Conservation (phyloP, 257 asterid genomes). For the Solanum stenotomum region DNA sequence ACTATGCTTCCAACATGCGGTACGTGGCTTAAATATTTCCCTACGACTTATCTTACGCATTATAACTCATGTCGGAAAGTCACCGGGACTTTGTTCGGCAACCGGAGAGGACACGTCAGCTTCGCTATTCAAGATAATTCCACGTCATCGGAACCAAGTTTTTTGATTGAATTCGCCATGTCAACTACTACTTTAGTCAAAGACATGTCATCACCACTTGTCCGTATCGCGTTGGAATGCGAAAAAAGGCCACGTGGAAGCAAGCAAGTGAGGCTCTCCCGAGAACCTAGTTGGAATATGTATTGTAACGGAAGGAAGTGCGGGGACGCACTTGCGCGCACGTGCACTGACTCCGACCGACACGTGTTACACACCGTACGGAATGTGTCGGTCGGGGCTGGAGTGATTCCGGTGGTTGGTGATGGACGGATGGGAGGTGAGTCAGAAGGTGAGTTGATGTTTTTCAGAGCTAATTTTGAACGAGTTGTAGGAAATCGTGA, state of each 20-base stretch:
- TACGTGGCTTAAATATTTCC: constrained; percentile 26
- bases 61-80: constrained; percentile 40
- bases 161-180: constrained; percentile 54
- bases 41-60: not conserved
- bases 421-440: constrained; percentile 37
- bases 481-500: constrained; percentile 87
- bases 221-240: constrained; percentile 74
- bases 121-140: constrained; percentile 71
- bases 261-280: constrained; percentile 24
- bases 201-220: constrained; percentile 82
- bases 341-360: constrained; percentile 55
- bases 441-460: constrained; percentile 66
- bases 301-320: constrained; percentile 81
- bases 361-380: constrained; percentile 63
- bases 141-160: constrained; percentile 52
- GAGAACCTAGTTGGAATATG: constrained; percentile 77
- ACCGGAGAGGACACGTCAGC: constrained; percentile 78
- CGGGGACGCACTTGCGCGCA: constrained; percentile 59
- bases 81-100: constrained; percentile 79
- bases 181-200: constrained; percentile 64
- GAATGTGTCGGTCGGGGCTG: constrained; percentile 84
- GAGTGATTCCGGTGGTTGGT: constrained; percentile 77
- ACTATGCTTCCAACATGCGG: constrained; percentile 43
- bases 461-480: constrained; percentile 84
- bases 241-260: constrained; percentile 35